These are phyloP conservation scores for Agarophyton chilense DNA, from an alignment of 23 red algal species.

Conservation along the genomic window DNA sequence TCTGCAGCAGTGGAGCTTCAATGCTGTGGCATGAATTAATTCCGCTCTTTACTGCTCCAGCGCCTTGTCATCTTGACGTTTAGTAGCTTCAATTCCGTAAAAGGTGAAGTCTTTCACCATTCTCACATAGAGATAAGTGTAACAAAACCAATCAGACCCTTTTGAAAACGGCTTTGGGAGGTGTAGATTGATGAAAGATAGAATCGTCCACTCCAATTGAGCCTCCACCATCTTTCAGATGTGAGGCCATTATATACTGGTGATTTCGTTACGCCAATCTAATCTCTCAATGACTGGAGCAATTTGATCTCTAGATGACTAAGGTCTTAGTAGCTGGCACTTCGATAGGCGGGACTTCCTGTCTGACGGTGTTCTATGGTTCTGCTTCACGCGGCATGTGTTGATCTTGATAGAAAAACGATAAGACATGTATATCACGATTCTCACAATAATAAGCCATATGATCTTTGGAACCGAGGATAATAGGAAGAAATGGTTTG, in stretches of 20 bases:
- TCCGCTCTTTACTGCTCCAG: no score
- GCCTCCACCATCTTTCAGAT: slow-evolving; percentile 65
- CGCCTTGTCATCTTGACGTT: no score
- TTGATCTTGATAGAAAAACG: slow-evolving; percentile 8
- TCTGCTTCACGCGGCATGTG: neutral
- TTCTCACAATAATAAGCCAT: slow-evolving; percentile 35
- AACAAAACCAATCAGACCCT: no score
- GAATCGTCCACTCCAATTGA: slow-evolving; percentile 46
- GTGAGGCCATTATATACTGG: slow-evolving; percentile 60
- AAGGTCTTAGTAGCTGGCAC: slow-evolving; percentile 42
- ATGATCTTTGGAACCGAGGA: slow-evolving; percentile 17
- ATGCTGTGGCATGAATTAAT: no score
- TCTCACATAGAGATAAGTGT: no score
- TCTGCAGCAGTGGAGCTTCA: no score
- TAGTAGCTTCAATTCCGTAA: no score
- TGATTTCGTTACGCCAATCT: slow-evolving; percentile 76
- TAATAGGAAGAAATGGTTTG: neutral
- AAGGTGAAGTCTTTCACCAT: no score
- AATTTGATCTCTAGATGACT: slow-evolving; percentile 54
- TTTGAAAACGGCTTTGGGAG: slow-evolving; percentile 68
- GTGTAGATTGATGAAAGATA: slow-evolving; percentile 58
- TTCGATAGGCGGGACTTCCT: slow-evolving; percentile 1
- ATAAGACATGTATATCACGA: slow-evolving; percentile 37
- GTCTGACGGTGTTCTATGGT: neutral
- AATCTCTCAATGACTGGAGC: slow-evolving; percentile 42